Conservation (phyloP, 2,329 filamentous ascomycete species). For the Alternaria solani region DNA sequence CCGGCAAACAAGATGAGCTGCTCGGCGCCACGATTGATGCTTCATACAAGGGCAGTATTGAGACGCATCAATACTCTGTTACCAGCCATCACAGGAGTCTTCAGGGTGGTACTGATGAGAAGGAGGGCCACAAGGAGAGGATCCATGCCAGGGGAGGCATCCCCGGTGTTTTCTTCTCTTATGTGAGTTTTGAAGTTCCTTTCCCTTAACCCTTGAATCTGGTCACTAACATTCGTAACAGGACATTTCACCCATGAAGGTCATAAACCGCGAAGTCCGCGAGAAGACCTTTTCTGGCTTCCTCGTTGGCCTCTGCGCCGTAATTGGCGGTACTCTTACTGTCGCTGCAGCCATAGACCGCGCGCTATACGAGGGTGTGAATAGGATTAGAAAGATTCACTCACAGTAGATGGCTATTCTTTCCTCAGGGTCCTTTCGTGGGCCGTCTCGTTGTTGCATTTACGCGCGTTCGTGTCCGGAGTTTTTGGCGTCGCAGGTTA, state of each 20-base stretch:
- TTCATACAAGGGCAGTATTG: conserved; percentile 82
- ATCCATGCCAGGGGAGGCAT: conserved; percentile 91
- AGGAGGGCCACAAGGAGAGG: conserved; percentile 90
- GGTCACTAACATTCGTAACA: conserved; percentile 50
- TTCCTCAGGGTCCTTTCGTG: not conserved
- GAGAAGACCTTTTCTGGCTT: conserved; percentile 91
- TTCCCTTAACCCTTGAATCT: not conserved
- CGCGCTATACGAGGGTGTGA: conserved; percentile 86
- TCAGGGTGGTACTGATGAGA: conserved; percentile 79
- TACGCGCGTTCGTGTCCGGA: conserved; percentile 12
- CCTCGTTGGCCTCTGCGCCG: conserved; percentile 90
- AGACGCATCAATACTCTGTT: conserved; percentile 98
- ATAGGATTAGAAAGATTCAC: conserved; percentile 87
- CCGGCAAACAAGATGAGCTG: conserved; percentile 60
- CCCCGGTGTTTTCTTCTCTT: conserved; percentile 97
- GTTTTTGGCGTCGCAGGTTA: conserved; percentile 8
- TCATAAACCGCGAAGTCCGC: conserved; percentile 93
- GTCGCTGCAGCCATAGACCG: conserved; percentile 94
- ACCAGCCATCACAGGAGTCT: conserved; percentile 95
- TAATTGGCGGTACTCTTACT: conserved; percentile 93
- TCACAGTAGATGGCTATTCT: conserved; percentile 53
- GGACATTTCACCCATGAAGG: conserved; percentile 99
- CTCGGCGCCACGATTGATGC: conserved; percentile 51
- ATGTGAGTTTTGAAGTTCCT: conserved; percentile 67
- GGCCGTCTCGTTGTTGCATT: conserved; percentile 5